A percentile compares a stretch with the other conserved stretches of the same genome.
Conservation (phyloP, 805 yeast genomes). For the Kazachstania africana region DNA sequence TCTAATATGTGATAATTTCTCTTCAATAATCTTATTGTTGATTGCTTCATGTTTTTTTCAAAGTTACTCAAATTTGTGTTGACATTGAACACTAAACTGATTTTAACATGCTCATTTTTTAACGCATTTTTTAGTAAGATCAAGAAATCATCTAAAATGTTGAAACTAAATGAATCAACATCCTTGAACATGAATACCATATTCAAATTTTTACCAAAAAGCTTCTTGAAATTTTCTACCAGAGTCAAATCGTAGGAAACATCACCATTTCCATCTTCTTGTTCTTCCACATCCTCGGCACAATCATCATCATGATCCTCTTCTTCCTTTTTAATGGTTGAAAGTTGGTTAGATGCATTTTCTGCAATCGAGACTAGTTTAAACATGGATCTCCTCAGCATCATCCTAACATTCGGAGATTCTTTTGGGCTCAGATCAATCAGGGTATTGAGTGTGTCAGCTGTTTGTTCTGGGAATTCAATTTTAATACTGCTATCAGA, state of each 20-base stretch:
- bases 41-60: constrained; percentile 23
- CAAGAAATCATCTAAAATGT: constrained; percentile 19
- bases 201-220: constrained; percentile 19
- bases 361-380: constrained; percentile 19
- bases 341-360: constrained; percentile 3
- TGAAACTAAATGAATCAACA: constrained; percentile 22
- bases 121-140: constrained; percentile 19
- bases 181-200: constrained; percentile 25
- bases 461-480: constrained; percentile 20
- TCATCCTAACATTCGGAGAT: constrained; percentile 28
- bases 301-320: constrained; percentile 3
- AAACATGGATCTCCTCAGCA: constrained; percentile 27
- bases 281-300: constrained; percentile 4
- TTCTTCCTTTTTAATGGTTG: constrained; percentile 1
- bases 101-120: constrained; percentile 16
- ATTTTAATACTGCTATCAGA: constrained; percentile 33
- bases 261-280: constrained; percentile 5
- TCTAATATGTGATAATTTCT: constrained; percentile 19
- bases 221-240: constrained; percentile 20
- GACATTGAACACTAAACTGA: constrained; percentile 22
- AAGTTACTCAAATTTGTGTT: constrained; percentile 25
- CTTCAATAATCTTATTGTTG: constrained; percentile 21
- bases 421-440: constrained; percentile 29
- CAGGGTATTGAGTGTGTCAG: constrained; percentile 14
- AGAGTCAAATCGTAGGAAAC: constrained; percentile 24